Evolutionary conservation across 2,329 filamentous ascomycete species (phyloP), one percentile per base, ranked within the genome.

Genomic region (Diplodia intermedia): DNA sequence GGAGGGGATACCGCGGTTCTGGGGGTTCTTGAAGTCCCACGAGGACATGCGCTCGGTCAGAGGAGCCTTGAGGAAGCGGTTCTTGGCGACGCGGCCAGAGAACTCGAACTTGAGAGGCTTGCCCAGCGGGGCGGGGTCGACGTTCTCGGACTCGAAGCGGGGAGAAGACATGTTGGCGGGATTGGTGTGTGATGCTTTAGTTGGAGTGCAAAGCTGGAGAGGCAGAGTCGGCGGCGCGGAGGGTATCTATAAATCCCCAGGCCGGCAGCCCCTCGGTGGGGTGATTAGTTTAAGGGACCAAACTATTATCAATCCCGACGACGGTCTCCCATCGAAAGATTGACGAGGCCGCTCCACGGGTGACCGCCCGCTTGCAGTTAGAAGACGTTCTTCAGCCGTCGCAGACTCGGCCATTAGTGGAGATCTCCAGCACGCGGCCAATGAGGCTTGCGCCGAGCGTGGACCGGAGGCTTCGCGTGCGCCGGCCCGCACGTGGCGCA

Each of bases 1-100:
- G 20, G 81, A 82, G 8, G 86, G 85, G 8, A 89, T 78, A 31
- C 86, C 85, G 52, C 89, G 83, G 5, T 81, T 81, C 29, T 83
- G 78, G 12, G 86, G 71, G 68, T 86, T 81, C 40, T 82, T 82
- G 9, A 83, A 79, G 69, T 86, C 82, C 86, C 87, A 91, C 7
- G 85, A 87, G 0, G 87, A 86, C 18, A 90, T 79, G 11, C 84
- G 81, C 75, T 91, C 89, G 1, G 86, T 86, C 88, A 91, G 90
- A 53, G 89, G 85, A 6, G 82, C 87, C 77, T 91, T 91, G 70
- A 90, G 76, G 73, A 90, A 88, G 23, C 88, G 82, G 74, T 91
- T 91, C 55, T 84, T 84, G 1, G 88, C 88, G 1, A 83, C 85
- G 68, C 80, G 82, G 65, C 84, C 82, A 54, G 84, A 85, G 71